Evolutionary conservation across 805 yeast species (phyloP), one percentile per base, ranked within the genome.

Genomic region (Yarrowia sp.): DNA sequence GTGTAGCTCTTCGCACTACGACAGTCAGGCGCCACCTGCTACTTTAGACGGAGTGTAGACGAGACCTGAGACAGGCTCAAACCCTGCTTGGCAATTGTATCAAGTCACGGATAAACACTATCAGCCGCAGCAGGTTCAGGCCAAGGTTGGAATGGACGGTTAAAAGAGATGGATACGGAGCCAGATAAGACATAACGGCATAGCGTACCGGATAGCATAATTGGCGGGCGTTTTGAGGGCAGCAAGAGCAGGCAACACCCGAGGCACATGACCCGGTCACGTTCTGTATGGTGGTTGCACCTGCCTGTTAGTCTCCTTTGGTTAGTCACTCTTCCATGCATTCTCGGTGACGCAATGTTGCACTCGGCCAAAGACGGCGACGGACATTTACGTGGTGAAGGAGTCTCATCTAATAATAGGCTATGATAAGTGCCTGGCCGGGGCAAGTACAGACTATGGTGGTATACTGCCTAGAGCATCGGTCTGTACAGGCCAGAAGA

Each of bases 331-430:
- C 46, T 29, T 29, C 35, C 35, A 31, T 46, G 35, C 53, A 46
- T 46, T 46, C 53, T 46, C 36, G n/a, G 36, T 46, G 53, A 46
- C 53, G 53, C 36, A 46, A 44, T 44, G 32, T 25, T 25, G 51
- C 51, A 29, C 47, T 8, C 4, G 5, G 6, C 10, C 38, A 6
- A 21, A 16, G 19, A 33, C 16, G 36, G 19, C n/a, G 38, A 8
- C 38, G 16, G 38, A 6, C 29, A 27, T 9, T 25, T n/a, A n/a
- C n/a, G n/a, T n/a, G n/a, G n/a, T n/a, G n/a, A n/a, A n/a, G n/a
- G n/a, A n/a, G n/a, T n/a, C n/a, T n/a, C n/a, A n/a, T n/a, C n/a
- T n/a, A n/a, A n/a, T n/a, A n/a, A n/a, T n/a, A n/a, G n/a, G n/a
- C n/a, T n/a, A n/a, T n/a, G n/a, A n/a, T n/a, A n/a, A n/a, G n/a